Conservation (phyloP, 169 alveolate genomes). For the Plasmodium blacklocki region DNA sequence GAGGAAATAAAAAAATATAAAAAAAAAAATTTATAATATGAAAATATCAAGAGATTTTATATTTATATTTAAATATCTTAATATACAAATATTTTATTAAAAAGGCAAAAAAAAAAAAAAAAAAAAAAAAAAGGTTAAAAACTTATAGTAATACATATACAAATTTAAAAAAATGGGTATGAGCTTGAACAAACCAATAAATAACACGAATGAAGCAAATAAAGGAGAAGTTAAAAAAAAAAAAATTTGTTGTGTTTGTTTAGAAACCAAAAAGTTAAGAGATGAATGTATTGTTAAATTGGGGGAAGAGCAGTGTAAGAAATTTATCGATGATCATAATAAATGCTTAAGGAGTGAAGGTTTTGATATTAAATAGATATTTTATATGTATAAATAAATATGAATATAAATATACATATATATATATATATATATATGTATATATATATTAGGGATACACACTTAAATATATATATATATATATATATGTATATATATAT, state of each 20-base stretch:
- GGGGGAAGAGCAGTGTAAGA: conserved; percentile 81
- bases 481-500: too few relatives aligned
- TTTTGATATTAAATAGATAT: conserved; percentile 74
- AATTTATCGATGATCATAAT: conserved; percentile 82
- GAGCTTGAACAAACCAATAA: conserved; percentile 14
- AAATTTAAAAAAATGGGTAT: conserved; percentile 31
- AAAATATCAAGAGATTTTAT: too few relatives aligned
- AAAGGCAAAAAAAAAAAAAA: too few relatives aligned
- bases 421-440: background rate
- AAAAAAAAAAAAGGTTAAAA: too few relatives aligned
- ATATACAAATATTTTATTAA: too few relatives aligned
- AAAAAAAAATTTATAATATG: too few relatives aligned
- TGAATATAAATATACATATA: background rate
- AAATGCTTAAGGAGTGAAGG: conserved; percentile 83
- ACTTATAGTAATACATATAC: background rate
- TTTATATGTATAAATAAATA: background rate
- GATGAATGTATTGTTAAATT: conserved; percentile 82
- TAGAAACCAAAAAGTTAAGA: conserved; percentile 85
- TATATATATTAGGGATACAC: background rate
- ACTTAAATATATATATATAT: background rate
- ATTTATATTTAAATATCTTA: too few relatives aligned
- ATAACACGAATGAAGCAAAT: conserved; percentile 31
- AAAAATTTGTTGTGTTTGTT: conserved; percentile 83
- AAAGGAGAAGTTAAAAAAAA: conserved; percentile 55
- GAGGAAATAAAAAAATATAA: too few relatives aligned